Conservation (phyloP, 2,329 filamentous ascomycete genomes). For the Endocalyx cinctus region DNA sequence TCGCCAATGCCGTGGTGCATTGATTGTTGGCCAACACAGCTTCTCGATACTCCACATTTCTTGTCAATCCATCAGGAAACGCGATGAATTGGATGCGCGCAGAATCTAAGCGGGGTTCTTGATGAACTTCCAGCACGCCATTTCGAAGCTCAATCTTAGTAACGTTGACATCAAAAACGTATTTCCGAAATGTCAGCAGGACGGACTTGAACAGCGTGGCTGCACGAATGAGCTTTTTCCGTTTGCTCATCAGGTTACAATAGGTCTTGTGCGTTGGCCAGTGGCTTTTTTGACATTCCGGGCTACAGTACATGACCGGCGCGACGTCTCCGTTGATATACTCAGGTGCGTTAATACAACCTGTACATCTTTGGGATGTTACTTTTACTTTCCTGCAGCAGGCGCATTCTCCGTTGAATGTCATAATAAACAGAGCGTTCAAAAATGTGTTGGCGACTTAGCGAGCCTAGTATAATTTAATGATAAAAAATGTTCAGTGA, state of each 20-base stretch:
- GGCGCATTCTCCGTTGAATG: not conserved
- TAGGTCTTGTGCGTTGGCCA: conserved; percentile 1
- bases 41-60: not conserved
- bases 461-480: too few relatives aligned
- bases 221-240: not conserved
- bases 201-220: conserved; percentile 2
- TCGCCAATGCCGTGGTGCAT: conserved; percentile 1
- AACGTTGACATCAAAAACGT: not conserved
- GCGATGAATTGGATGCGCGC: not conserved
- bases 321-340: not conserved
- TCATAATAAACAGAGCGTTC: too few relatives aligned
- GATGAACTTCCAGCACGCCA: not conserved
- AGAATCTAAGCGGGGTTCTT: not conserved
- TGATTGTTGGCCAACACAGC: not conserved
- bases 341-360: not conserved
- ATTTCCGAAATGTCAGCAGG: conserved; percentile 1
- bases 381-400: not conserved
- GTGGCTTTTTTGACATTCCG: conserved; percentile 1
- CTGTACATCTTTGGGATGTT: not conserved
- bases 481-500: too few relatives aligned
- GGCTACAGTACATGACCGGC: conserved; percentile 3
- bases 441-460: too few relatives aligned
- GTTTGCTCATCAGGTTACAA: conserved; percentile 1
- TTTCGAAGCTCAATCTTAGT: not conserved
- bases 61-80: conserved; percentile 1